Base-by-base conservation (phyloP, 768 basidiomycete species). In the Pleurotus cornucopiae region DNA sequence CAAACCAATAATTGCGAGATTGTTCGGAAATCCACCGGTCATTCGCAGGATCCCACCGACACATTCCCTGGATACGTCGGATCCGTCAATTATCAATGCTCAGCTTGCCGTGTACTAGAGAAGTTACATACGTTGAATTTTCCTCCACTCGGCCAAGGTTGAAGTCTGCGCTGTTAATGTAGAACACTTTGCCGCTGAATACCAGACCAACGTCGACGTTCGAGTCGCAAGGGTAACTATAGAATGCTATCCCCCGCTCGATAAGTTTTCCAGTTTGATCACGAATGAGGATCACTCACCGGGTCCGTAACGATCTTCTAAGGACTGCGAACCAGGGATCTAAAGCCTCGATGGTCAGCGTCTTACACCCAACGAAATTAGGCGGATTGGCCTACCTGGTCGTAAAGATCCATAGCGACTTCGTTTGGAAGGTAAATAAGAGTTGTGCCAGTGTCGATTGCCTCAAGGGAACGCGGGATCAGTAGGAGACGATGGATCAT, bases 381-480 rank as follows among this genome's bases (percentile, higher is more conserved):
- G 20, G 1, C 14, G 6, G 21, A 2, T 20, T 6, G 25, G 46
- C 71, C 49, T 23, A 79, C 81, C 61, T 64, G 60, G 2, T 60
- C 53, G 66, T 87, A 88, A 57, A 88, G 74, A 6, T 67, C 59
- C 2, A 63, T 49, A 4, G 76, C 81, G 25, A 81, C 58, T 0
- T 62, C 46, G 39, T 69, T 64, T 1, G 84, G 82, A 5, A 85
- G 57, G 66, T 87, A 87, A 56, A 87, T 80, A 23, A 86, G 70
- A 25, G 85, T 82, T 3, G 85, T 86, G 26, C 87, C 86, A 0
- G 85, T 84, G 62, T 88, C 87, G 57, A 88, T 76, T 16, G 84
- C 83, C 85, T 86, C 55, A 6, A 49, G 14, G 46, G 21, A 14
- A 34, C 14, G 23, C 54, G 30, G 52, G 45, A 54, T 47, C 43